Evolutionary conservation across 371 early-diverging fungal genomes (phyloP), one percentile per base, ranked within the genome.

Genomic region (Synchytrium microbalum): DNA sequence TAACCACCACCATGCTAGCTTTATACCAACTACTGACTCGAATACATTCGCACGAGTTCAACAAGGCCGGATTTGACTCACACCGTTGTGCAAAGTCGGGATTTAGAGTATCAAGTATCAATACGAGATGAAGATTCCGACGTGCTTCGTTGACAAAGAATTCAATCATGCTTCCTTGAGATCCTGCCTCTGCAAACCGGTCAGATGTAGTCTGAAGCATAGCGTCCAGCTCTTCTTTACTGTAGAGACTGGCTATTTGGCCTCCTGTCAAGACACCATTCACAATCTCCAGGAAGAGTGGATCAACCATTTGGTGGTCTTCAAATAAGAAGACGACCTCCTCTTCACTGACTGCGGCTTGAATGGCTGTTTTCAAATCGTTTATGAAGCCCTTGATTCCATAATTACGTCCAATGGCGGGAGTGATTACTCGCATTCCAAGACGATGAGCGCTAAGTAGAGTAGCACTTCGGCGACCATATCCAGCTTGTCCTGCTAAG

Each of bases 51-150:
- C 79, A 80, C 2, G 72, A 55, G 0, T 73, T 75, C 55, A 72
- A 74, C 3, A 82, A 59, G 0, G 80, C 80, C 3, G 82, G 82
- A 67, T 79, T 79, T 1, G 79, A 68, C 64, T 80, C 75, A 64
- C 78, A 81, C 38, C 64, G 64, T 8, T 52, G 31, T 0, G 64
- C 66, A 32, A 80, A 72, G 1, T 72, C 38, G 27, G 63, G 62
- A 27, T 65, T 65, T 0, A 71, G 62, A 13, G 66, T 67, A 55
- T 82, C 80, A n/a, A 78, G 46, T 1, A 80, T 58, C 14, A 82
- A 54, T 2, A 71, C 78, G 29, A 80, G 60, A 58, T 80, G 82
- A 27, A 82, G 66, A 54, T 79, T 67, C 26, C 62, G 62, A 16
- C 71, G 61, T 16, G 79, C 65, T 28, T 80, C 61, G 1, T 64